Percentiles rank a stretch among this genome's conserved stretches.
Conservation (phyloP, 225 moss, liverwort and hornwort species). For the Asterella californica region DNA sequence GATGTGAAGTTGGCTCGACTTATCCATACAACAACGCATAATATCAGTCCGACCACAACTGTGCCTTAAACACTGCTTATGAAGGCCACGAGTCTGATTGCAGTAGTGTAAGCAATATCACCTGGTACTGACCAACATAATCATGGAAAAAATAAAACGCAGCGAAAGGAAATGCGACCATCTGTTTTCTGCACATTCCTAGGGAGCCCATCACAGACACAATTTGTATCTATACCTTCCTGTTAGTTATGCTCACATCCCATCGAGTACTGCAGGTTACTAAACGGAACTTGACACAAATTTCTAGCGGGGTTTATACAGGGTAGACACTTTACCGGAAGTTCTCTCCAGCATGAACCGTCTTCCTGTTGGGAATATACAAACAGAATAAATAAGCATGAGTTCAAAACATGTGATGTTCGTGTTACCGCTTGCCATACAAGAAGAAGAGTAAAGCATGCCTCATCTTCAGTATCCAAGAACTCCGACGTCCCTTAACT, state of each 20-base stretch:
- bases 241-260: not conserved
- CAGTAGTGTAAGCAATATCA: no score
- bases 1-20: slow-evolving; percentile 99
- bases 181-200: no score
- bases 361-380: slow-evolving; percentile 67
- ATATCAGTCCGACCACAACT: not conserved
- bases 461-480: not conserved
- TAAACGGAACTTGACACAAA: not conserved
- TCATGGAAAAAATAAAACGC: no score
- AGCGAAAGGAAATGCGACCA: no score
- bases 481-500: not conserved
- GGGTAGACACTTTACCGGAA: slow-evolving; percentile 41
- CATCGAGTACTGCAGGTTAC: not conserved
- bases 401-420: not conserved
- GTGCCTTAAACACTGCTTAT: not conserved
- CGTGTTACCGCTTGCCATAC: not conserved
- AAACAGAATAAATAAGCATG: not conserved
- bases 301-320: no score
- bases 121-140: no score
- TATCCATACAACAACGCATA: not conserved
- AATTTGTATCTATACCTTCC: no score
- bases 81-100: not conserved
- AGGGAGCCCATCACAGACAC: no score
- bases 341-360: slow-evolving; percentile 81
- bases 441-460: not conserved